These are phyloP conservation scores for Rhizodiscina lignyota DNA, from an alignment of 495 filamentous ascomycete species.

Conservation along the genomic window DNA sequence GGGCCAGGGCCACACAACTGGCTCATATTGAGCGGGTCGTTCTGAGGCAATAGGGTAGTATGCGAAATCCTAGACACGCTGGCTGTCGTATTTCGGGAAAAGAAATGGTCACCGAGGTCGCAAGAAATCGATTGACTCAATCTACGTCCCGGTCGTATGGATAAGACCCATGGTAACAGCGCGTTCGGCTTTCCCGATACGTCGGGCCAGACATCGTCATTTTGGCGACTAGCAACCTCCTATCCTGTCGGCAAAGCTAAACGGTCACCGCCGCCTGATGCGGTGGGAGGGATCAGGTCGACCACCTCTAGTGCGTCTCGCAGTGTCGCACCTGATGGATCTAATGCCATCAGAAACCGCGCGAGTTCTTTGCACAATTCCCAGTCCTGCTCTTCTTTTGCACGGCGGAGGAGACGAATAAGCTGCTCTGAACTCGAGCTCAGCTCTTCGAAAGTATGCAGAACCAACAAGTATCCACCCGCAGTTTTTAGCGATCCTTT, in stretches of 20 bases:
- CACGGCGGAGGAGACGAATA: slow-evolving; percentile 64
- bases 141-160: neutral
- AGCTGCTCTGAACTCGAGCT: slow-evolving; percentile 54
- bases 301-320: slow-evolving; percentile 62
- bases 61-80: too few relatives aligned
- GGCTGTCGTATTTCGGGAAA: too few relatives aligned
- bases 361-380: slow-evolving; percentile 92
- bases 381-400: slow-evolving; percentile 80
- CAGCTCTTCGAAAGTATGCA: slow-evolving; percentile 84
- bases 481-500: slow-evolving; percentile 84
- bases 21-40: too few relatives aligned
- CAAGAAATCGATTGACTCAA: neutral
- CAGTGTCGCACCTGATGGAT: slow-evolving; percentile 69
- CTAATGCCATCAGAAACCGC: slow-evolving; percentile 81
- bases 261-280: slow-evolving; percentile 10
- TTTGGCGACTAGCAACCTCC: neutral
- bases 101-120: too few relatives aligned
- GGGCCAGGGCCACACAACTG: too few relatives aligned
- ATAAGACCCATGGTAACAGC: neutral
- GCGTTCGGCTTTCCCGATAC: neutral
- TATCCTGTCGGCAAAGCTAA: neutral
- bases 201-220: neutral
- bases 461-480: slow-evolving; percentile 85
- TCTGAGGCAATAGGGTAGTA: too few relatives aligned
- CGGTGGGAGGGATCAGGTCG: slow-evolving; percentile 32